These are phyloP conservation scores for Kwoniella newhampshirensis DNA, from an alignment of 768 basidiomycete species.

Conservation along the genomic window DNA sequence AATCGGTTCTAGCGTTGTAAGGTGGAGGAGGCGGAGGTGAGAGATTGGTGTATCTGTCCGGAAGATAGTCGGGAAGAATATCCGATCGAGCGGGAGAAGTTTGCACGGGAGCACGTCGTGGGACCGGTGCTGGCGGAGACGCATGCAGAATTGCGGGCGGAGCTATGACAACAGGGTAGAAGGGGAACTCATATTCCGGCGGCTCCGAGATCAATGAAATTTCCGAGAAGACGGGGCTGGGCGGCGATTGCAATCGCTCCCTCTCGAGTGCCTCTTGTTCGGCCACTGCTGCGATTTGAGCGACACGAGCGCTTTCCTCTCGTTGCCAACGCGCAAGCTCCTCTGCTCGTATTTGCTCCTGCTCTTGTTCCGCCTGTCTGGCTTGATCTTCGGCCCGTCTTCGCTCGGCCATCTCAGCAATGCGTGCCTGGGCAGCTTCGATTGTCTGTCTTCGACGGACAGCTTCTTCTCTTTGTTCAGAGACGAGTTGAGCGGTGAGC, in stretches of 20 bases:
- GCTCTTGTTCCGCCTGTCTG: background rate
- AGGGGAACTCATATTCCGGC: conserved; percentile 27
- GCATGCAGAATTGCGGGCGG: conserved; percentile 3
- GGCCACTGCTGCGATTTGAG: conserved; percentile 1
- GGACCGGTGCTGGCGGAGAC: background rate
- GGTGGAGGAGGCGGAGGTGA: conserved; percentile 44
- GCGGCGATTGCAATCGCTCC: background rate
- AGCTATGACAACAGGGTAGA: conserved; percentile 16
- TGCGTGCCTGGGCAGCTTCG: background rate
- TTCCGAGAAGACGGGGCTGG: conserved; percentile 13
- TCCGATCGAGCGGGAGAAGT: background rate
- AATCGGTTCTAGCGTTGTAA: conserved; percentile 40
- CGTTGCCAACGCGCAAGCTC: conserved; percentile 2
- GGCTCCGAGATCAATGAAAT: conserved; percentile 17
- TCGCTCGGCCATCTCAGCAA: conserved; percentile 12
- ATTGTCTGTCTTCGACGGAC: background rate
- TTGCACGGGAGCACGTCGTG: background rate
- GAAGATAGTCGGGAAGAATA: conserved; percentile 10
- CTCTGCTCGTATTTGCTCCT: conserved; percentile 1
- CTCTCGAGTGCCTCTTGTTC: background rate
- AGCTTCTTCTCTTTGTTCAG: too few species aligned
- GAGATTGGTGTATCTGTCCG: conserved; percentile 21
- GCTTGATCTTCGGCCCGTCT: conserved; percentile 1
- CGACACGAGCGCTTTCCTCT: background rate
- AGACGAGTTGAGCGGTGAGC: background rate